phyloP scores from a whole-genome alignment of 768 basidiomycete species.

The Rhodotorula babjevae region DNA sequence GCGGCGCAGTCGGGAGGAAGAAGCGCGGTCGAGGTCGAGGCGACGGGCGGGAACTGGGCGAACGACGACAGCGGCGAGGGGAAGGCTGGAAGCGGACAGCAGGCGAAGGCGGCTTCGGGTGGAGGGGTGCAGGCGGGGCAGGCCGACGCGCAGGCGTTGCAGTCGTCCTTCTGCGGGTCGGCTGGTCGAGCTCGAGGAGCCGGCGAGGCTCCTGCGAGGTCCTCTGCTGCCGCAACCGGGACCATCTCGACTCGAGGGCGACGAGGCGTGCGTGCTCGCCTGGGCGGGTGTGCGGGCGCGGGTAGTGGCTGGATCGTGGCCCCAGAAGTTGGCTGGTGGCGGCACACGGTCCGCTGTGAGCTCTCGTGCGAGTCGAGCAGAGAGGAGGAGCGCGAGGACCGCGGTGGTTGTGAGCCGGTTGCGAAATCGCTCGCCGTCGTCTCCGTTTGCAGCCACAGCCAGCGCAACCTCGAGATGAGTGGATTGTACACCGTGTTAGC shows the following conservation, averaged over 20 bases:
- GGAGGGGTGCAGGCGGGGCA: constrained; percentile 14
- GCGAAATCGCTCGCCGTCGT: too few relatives aligned
- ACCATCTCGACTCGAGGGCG: background rate
- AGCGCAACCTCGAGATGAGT: too few relatives aligned
- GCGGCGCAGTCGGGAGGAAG: background rate
- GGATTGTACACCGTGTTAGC: too few relatives aligned
- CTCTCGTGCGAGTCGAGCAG: too few relatives aligned
- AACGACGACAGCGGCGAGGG: background rate
- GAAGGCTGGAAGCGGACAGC: background rate
- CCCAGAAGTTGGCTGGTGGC: too few relatives aligned
- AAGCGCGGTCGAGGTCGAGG: background rate
- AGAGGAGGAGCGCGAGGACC: too few relatives aligned
- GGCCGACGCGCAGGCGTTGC: constrained; percentile 20
- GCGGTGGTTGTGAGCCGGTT: too few relatives aligned
- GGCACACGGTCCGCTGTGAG: too few relatives aligned
- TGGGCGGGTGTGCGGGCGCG: too few relatives aligned
- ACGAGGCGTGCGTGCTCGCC: too few relatives aligned
- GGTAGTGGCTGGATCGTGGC: too few relatives aligned
- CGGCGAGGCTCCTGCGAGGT: background rate
- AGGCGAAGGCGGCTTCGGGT: background rate
- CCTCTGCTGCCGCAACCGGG: background rate
- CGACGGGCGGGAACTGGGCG: background rate
- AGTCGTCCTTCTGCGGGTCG: background rate
- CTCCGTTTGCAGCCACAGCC: too few relatives aligned
- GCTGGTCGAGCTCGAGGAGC: background rate